A percentile compares a stretch with the other conserved stretches of the same genome.
Conservation (phyloP, 1,284 basidiomycete genomes). For the Puccinia horiana region DNA sequence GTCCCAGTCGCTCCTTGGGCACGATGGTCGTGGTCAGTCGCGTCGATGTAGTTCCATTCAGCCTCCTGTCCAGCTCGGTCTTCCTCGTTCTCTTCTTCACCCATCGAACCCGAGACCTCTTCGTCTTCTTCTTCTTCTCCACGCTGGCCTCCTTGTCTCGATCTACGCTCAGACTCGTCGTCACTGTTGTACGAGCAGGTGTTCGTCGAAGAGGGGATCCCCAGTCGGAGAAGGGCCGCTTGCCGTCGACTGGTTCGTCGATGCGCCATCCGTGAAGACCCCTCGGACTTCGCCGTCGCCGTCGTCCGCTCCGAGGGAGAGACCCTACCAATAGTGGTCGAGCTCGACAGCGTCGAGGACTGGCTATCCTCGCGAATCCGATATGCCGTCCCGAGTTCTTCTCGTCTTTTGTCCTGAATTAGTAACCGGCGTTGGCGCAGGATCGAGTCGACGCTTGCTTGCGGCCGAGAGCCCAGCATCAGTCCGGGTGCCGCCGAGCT, state of each 20-base stretch:
- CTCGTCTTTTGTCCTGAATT: slow-evolving; percentile 2
- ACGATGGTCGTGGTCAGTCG: slow-evolving; percentile 39
- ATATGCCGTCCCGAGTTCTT: background rate
- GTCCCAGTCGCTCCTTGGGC: slow-evolving; percentile 27
- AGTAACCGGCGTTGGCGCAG: background rate
- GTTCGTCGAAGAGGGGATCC: slow-evolving; percentile 15
- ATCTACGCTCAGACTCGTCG: background rate
- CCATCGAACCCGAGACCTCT: background rate
- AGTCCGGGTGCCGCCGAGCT: slow-evolving; percentile 11
- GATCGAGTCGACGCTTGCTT: background rate
- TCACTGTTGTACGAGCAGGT: slow-evolving; percentile 1
- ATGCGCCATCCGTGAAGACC: background rate
- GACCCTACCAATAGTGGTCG: background rate
- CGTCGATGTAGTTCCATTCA: slow-evolving; percentile 48
- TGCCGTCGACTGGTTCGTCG: slow-evolving; percentile 20
- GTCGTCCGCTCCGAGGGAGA: slow-evolving; percentile 17
- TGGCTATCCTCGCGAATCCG: slow-evolving; percentile 3
- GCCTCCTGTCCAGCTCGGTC: background rate
- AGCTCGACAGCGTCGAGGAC: slow-evolving; percentile 26
- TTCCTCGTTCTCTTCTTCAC: background rate
- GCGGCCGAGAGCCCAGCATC: background rate
- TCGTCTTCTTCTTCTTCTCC: background rate
- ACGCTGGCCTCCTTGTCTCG: background rate
- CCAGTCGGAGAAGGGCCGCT: slow-evolving; percentile 27
- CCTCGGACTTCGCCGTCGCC: background rate